Conservation (phyloP, 2,329 filamentous ascomycete species). For the Beauveria caledonica region DNA sequence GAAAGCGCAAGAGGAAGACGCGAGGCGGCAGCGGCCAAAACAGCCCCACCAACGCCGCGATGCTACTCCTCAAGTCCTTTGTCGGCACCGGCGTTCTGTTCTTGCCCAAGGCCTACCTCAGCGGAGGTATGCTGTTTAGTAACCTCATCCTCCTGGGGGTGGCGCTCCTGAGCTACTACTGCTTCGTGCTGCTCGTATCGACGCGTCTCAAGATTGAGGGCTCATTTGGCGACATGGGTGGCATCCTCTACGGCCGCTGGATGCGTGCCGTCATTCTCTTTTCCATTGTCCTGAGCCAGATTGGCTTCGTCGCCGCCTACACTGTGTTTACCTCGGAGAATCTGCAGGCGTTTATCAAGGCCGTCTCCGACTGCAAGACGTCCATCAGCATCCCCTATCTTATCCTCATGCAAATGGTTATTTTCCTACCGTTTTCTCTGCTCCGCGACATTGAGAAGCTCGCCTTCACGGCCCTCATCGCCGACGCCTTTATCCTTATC, state of each 20-base stretch:
- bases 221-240: slow-evolving; percentile 97
- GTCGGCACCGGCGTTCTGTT: slow-evolving; percentile 95
- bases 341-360: slow-evolving; percentile 85
- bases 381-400: slow-evolving; percentile 81
- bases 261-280: slow-evolving; percentile 80
- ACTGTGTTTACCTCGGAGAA: slow-evolving; percentile 97
- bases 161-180: slow-evolving; percentile 86
- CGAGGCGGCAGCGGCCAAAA: slow-evolving; percentile 69
- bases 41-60: slow-evolving; percentile 66
- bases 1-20: slow-evolving; percentile 67
- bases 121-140: slow-evolving; percentile 95
- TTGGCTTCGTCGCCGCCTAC: slow-evolving; percentile 91
- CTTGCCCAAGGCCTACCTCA: slow-evolving; percentile 84
- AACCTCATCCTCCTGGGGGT: slow-evolving; percentile 83
- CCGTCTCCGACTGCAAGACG: slow-evolving; percentile 79
- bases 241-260: slow-evolving; percentile 81
- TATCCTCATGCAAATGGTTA: slow-evolving; percentile 88
- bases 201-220: slow-evolving; percentile 78
- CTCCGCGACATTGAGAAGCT: slow-evolving; percentile 97
- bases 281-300: slow-evolving; percentile 91
- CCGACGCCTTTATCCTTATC: slow-evolving; percentile 88
- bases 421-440: slow-evolving; percentile 89
- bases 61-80: slow-evolving; percentile 92
- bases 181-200: slow-evolving; percentile 86
- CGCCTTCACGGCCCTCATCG: slow-evolving; percentile 86